Evolutionary conservation across 208 protist species (phyloP), one percentile per base, ranked within the genome.

Genomic region (Trypanosomatidae sp.): DNA sequence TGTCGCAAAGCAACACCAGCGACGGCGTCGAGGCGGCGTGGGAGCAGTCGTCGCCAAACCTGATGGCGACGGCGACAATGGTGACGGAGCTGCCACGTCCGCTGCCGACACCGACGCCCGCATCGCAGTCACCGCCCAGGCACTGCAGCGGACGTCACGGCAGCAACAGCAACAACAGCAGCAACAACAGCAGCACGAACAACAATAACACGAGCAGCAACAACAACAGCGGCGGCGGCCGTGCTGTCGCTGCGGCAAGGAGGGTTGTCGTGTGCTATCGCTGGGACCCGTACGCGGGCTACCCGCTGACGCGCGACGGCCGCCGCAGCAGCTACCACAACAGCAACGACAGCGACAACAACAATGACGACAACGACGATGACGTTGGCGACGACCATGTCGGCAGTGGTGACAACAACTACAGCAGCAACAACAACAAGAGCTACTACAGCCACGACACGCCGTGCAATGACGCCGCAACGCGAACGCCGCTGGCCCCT

Each of bases 351-450:
- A 30, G 16, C 16, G 16, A 5, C 11, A 35, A n/a, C 42, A 50
- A 35, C 24, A 33, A 38, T 21, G 44, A 43, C 3, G 13, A 26
- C 24, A 39, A 40, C 26, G 43, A 43, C 3, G 46, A 53, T 33
- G 48, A 47, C 3, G 52, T 33, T 6, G 20, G 38, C 23, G 35
- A 52, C 28, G 22, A 33, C 19, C 46, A 60, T 18, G 11, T 13
- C 5, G 27, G 26, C 33, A 22, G 15, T 20, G 18, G 57, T 43
- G 18, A 13, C 46, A 44, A 56, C 47, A 51, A 37, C 22, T 61
- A 48, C 38, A 53, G 23, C 41, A 51, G 26, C 25, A 46, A 55
- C 19, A 35, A 22, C 22, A 23, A 54, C 38, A 24, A 27, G 10
- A 43, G 20, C n/a, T n/a, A n/a, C n/a, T n/a, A n/a, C n/a, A n/a